Evolutionary conservation across 2,329 filamentous ascomycete genomes (phyloP), one percentile per base, ranked within the genome.

Genomic region (Zymoseptoria tritici): DNA sequence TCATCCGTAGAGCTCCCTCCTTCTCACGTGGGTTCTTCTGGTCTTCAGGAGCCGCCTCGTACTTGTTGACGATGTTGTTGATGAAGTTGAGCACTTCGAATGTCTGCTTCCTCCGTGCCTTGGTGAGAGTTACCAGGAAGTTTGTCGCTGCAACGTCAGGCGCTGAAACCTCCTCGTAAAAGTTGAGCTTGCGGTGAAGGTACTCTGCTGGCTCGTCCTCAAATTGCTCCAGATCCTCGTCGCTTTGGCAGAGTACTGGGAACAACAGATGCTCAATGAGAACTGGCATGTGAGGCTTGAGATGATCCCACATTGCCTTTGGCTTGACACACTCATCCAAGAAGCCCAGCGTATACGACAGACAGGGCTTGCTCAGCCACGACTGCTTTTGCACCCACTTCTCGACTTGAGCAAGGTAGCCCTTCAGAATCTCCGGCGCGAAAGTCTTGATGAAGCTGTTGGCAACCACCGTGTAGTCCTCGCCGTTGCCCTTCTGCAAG

Each of bases 261-360:
- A 99, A 99, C 67, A 99, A 84, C 64, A 99, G 87, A 74, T 99
- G 94, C 54, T 91, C 91, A 63, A 97, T 90, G 56, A 99, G 83
- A 72, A 90, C 95, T 66, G 91, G 91, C 75, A 97, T 85, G 76
- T 99, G 92, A 50, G 91, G 89, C 78, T 95, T 95, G 67, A 99
- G 83, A 70, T 96, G 86, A 64, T 87, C 85, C 94, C 94, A 99
- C 85, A 96, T 99, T 62, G 90, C 86, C 80, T 97, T 97, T 53
- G 94, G 94, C 73, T 94, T 92, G 69, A 97, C 91, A 73, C 93
- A 97, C 77, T 99, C 94, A 75, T 99, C 94, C 71, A 99, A 81
- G 78, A 95, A 99, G 67, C 94, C 88, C 62, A 99, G 83, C 0
- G 90, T 97, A 76, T 96, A 96, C 8, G 91, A 96, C 62, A 97